Base-by-base conservation (phyloP, 805 yeast genomes). In the Candida dajiaensis region DNA sequence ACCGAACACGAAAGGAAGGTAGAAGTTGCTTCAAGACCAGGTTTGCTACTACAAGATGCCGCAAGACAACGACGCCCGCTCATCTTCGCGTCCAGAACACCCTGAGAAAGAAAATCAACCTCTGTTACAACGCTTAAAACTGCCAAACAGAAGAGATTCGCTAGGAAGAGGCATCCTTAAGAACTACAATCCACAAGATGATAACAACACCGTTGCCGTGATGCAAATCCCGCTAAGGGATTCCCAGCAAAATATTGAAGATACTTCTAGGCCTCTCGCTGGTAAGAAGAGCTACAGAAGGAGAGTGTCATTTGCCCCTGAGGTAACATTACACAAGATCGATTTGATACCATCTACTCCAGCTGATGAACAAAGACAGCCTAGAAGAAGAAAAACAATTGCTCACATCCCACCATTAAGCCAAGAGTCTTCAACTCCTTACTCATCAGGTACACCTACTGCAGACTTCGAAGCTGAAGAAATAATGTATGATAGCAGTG, bases 221-320 rank as follows among this genome's bases (percentile, higher is more conserved):
- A 45, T 49, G 20, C 62, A 52, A 1, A 44, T 58, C 6, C 48
- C 57, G 3, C 46, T 57, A 10, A 33, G 54, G 15, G 56, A 55
- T 38, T 38, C 40, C 5, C 49, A 46, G 9, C 50, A 39, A 11
- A 23, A 16, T 6, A 2, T 39, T 13, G 50, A 39, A 11, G 26
- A 16, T 6, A 2, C 40, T 13, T 18, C 44, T 2, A 43, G 38
- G 4, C 26, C 55, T 5, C 42, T 44, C 22, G 50, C 38, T 5
- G 50, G 47, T 2, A 52, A 54, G 41, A 49, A 50, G 8, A 47
- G 52, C 28, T 53, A 55, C 38, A 54, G 54, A 44, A 47, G 64
- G 45, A 51, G 64, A 19, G 64, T 61, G 2, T 61, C 64, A 1
- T 61, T 61, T 40, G 62, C 62, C 12, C 64, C 63, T 31, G 63